These are phyloP conservation scores for Vicia villosa DNA, from an alignment of 306 rosid genomes.

Conservation along the genomic window DNA sequence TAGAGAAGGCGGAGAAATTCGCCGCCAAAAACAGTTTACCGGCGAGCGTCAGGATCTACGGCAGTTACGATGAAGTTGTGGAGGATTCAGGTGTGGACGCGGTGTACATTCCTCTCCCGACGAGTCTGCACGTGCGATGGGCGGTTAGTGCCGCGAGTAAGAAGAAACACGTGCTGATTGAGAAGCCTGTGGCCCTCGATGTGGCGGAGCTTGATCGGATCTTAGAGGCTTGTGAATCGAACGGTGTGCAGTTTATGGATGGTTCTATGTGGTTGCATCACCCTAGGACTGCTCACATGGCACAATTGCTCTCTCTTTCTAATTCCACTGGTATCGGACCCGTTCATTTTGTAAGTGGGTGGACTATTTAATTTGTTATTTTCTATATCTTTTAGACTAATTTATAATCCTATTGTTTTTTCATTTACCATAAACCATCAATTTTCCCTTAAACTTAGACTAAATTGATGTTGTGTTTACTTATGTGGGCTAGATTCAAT, in stretches of 20 bases:
- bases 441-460: no score
- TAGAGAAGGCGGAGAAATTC: slow-evolving; percentile 57
- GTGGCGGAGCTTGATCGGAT: slow-evolving; percentile 64
- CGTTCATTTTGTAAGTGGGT: slow-evolving; percentile 49
- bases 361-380: background rate
- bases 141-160: slow-evolving; percentile 63
- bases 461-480: no score
- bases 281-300: slow-evolving; percentile 68
- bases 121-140: slow-evolving; percentile 70
- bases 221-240: slow-evolving; percentile 59
- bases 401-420: no score
- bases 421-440: no score
- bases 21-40: slow-evolving; percentile 48
- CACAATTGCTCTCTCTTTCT: slow-evolving; percentile 49
- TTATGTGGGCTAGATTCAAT: no score
- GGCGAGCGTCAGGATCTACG: slow-evolving; percentile 47
- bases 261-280: slow-evolving; percentile 89
- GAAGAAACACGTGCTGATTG: slow-evolving; percentile 81
- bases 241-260: slow-evolving; percentile 85
- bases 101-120: slow-evolving; percentile 75
- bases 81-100: slow-evolving; percentile 74
- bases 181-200: slow-evolving; percentile 71
- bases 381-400: background rate
- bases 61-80: slow-evolving; percentile 62
- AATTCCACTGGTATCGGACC: slow-evolving; percentile 44